These are phyloP conservation scores for Magnaporthales sp. DNA, from an alignment of 2,329 filamentous ascomycete genomes.

Conservation along the genomic window DNA sequence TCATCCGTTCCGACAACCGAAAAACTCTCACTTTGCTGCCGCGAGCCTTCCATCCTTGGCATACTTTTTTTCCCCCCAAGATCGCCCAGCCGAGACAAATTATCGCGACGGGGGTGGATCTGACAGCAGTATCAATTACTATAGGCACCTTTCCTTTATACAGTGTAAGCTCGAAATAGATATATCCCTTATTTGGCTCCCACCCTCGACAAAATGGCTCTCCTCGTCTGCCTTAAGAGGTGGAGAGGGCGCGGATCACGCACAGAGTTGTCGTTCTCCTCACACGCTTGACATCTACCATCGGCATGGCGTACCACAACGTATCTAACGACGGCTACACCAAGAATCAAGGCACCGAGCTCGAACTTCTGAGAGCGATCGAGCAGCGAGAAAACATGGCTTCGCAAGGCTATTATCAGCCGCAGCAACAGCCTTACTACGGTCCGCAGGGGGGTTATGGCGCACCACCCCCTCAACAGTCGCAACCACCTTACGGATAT, in stretches of 20 bases:
- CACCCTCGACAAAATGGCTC: background rate
- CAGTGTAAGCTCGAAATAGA: background rate
- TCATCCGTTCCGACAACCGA: no score
- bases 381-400: conserved; percentile 3
- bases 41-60: background rate
- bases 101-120: background rate
- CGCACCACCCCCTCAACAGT: conserved; percentile 1
- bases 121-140: background rate
- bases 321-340: background rate
- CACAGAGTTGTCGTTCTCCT: background rate
- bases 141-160: background rate
- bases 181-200: background rate
- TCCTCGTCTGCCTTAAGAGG: background rate
- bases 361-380: background rate
- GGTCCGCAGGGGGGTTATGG: background rate
- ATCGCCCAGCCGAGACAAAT: background rate
- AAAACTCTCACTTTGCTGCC: background rate
- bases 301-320: background rate
- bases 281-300: background rate
- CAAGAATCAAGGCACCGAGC: background rate
- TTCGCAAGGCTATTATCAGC: conserved; percentile 3
- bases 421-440: conserved; percentile 1
- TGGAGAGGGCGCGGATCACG: background rate
- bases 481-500: background rate
- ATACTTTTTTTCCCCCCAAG: background rate